A percentile compares a stretch with the other conserved stretches of the same genome.
Conservation (phyloP, 164 flowering plant genomes). For the Santalum album region DNA sequence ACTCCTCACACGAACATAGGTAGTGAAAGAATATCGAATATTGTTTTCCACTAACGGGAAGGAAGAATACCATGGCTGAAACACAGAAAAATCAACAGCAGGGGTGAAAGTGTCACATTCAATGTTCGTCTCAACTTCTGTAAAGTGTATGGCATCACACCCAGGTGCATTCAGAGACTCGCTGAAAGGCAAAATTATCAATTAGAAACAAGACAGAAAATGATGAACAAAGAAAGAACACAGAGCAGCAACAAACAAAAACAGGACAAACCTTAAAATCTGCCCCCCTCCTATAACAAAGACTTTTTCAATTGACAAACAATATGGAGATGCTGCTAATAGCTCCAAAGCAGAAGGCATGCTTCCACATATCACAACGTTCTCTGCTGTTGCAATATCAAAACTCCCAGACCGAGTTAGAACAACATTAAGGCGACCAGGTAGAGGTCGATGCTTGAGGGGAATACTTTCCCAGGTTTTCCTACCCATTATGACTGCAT, state of each 20-base stretch:
- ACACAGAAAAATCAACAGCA: slow-evolving; percentile 46
- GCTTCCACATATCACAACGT: slow-evolving; percentile 88
- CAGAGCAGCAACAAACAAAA: slow-evolving; percentile 6
- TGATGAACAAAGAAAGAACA: not conserved
- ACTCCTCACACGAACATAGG: slow-evolving; percentile 70
- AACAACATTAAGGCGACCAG: slow-evolving; percentile 88
- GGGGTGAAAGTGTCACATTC: slow-evolving; percentile 94
- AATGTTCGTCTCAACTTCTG: slow-evolving; percentile 60
- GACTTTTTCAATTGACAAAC: slow-evolving; percentile 70
- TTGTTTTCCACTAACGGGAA: slow-evolving; percentile 64
- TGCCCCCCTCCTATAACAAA: slow-evolving; percentile 92
- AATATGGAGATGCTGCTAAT: slow-evolving; percentile 71
- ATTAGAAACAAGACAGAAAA: slow-evolving; percentile 2
- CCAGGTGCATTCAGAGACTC: slow-evolving; percentile 66
- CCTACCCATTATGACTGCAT: slow-evolving; percentile 94
- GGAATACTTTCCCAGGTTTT: slow-evolving; percentile 98
- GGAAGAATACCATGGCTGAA: slow-evolving; percentile 83
- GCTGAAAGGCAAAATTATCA: slow-evolving; percentile 30
- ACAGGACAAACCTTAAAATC: slow-evolving; percentile 46
- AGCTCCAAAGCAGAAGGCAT: slow-evolving; percentile 67
- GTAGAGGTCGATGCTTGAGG: slow-evolving; percentile 54
- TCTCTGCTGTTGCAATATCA: slow-evolving; percentile 69
- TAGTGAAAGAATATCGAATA: slow-evolving; percentile 48
- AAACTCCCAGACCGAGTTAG: slow-evolving; percentile 79
- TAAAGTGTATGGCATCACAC: slow-evolving; percentile 85